Base-by-base conservation (phyloP, 345 rosid genomes). In the Linum lewisii region DNA sequence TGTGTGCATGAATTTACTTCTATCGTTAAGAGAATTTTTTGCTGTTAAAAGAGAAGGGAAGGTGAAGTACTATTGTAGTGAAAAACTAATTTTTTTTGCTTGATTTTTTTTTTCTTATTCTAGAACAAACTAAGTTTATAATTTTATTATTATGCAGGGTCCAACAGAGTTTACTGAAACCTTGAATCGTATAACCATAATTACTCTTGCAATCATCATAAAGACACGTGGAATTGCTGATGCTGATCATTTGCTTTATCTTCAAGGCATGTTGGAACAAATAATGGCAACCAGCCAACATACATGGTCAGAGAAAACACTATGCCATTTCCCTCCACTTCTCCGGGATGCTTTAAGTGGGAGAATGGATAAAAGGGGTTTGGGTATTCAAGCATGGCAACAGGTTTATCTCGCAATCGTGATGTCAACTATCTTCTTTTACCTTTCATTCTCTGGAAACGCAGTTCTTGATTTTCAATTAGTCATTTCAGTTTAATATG, bases 111-210 rank as follows among this genome's bases (percentile, higher is more conserved):
- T 63, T 36, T 37, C 62, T 59, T n/a, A n/a, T n/a, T 62, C 47
- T 73, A 36, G 61, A 57, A 53, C 62, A 38, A 58, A 47, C 58
- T 62, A 54, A 59, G 54, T 32, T 56, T 51, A 59, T 29, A 29
- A 61, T 13, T 60, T 62, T 61, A 23, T 66, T 23, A 71, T 64
- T 72, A 71, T 78, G 70, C 81, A 89, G 97, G 97, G 99, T 42
- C 94, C 99, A 38, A 90, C 87, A 59, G 99, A 93, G 63, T 93
- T 93, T 82, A 93, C 99, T 24, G 97, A 93, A 77, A 89, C 99
- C 58, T 68, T 93, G 75, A 93, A 93, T 66, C 86, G 99, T 61
- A 68, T 85, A 68, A 89, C 91, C 20, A 65, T 93, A 67, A 79
- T 89, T 59, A 89, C 91, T 69, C 97, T 93, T 60, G 95, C 97